phyloP scores from a whole-genome alignment of 2,329 filamentous ascomycete genomes.

The Colletotrichum tabaci region DNA sequence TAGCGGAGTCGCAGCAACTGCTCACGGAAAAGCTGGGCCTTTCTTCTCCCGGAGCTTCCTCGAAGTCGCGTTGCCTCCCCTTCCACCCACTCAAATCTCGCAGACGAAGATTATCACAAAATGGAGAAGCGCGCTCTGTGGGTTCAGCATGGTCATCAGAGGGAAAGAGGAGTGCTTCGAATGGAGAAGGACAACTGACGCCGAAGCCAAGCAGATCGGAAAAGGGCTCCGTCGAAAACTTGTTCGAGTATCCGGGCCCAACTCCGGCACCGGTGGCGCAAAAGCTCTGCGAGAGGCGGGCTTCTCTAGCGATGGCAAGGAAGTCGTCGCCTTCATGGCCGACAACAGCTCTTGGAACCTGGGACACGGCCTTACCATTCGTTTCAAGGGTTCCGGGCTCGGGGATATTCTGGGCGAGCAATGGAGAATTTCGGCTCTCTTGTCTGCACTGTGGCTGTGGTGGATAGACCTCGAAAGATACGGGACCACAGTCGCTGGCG shows the following conservation, averaged over 20 bases:
- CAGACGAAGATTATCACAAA: background rate
- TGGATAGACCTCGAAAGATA: background rate
- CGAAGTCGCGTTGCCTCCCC: background rate
- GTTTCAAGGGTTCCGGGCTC: background rate
- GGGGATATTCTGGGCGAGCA: background rate
- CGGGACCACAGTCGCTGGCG: too few species aligned
- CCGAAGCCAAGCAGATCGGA: background rate
- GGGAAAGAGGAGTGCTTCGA: background rate
- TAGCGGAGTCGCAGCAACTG: background rate
- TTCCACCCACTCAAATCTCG: too few species aligned
- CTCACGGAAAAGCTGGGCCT: background rate
- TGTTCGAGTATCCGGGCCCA: background rate
- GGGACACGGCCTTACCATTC: background rate
- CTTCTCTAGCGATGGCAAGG: background rate
- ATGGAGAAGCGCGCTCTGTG: background rate
- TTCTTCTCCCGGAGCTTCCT: background rate
- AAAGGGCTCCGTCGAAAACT: background rate
- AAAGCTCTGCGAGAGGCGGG: background rate
- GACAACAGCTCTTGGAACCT: background rate
- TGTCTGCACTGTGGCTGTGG: conserved; percentile 2
- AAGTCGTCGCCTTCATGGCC: background rate
- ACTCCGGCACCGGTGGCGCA: background rate
- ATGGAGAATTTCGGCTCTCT: background rate
- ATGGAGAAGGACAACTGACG: background rate
- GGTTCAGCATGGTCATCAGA: background rate